Conservation (phyloP, 179 eudicot species). For the Sideroxylon spinosum region DNA sequence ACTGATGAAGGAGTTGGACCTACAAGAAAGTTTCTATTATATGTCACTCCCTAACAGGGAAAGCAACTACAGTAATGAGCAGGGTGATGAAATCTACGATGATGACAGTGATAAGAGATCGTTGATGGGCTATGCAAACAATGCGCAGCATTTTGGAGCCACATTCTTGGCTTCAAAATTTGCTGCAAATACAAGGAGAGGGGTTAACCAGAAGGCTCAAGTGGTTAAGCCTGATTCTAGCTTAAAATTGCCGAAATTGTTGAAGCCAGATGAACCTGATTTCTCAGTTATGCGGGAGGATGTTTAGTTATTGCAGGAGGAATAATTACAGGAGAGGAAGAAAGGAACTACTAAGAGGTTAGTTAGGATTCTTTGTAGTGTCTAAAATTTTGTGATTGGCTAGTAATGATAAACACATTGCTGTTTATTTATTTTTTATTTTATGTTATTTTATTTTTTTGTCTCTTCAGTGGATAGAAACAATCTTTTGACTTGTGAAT, state of each 20-base stretch:
- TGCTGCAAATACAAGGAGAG: constrained; percentile 70
- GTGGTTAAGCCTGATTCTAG: constrained; percentile 37
- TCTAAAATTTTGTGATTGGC: neutral
- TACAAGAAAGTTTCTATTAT: constrained; percentile 34
- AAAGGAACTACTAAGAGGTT: neutral
- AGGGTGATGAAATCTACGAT: constrained; percentile 16
- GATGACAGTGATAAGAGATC: constrained; percentile 15
- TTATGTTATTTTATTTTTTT: neutral
- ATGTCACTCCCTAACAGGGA: constrained; percentile 15
- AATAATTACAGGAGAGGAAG: neutral
- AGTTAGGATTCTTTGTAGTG: constrained; percentile 4
- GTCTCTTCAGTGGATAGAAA: neutral
- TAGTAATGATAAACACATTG: neutral
- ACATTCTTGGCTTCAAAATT: constrained; percentile 71
- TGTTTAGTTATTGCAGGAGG: constrained; percentile 15
- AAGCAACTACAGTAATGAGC: constrained; percentile 17
- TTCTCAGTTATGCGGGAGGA: constrained; percentile 35
- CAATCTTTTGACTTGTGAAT: neutral
- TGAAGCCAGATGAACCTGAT: constrained; percentile 88
- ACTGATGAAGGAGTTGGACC: constrained; percentile 53
- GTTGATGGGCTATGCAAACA: constrained; percentile 5
- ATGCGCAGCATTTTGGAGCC: constrained; percentile 45
- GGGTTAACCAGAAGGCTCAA: constrained; percentile 36
- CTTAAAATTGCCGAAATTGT: constrained; percentile 75
- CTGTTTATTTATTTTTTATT: constrained; percentile 14